Conservation (phyloP, 768 basidiomycete genomes). For the Mycena belliarum region DNA sequence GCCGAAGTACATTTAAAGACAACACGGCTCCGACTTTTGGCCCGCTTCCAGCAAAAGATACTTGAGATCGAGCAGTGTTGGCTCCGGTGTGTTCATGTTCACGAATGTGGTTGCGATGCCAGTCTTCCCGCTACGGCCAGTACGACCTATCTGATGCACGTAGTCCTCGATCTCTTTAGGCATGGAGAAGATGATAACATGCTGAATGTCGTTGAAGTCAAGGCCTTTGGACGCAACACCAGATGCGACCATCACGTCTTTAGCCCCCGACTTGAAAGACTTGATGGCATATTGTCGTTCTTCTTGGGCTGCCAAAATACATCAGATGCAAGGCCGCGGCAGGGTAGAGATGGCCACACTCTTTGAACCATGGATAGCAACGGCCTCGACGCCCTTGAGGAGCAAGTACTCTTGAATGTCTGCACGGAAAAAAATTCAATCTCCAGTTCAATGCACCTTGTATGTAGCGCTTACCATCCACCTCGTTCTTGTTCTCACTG, state of each 20-base stretch:
- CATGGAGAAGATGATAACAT: constrained; percentile 99
- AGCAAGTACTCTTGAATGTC: constrained; percentile 98
- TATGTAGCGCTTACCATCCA: constrained; percentile 71
- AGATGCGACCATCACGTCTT: constrained; percentile 99
- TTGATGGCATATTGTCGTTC: constrained; percentile 99
- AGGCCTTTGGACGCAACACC: constrained; percentile 97
- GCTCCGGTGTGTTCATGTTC: constrained; percentile 96
- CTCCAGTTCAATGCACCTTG: not conserved
- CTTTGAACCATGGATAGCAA: constrained; percentile 98
- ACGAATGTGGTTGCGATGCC: constrained; percentile 99
- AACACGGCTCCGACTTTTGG: constrained; percentile 71
- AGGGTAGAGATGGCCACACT: constrained; percentile 47
- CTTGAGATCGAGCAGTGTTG: constrained; percentile 94
- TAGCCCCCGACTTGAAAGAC: constrained; percentile 94
- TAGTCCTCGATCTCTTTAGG: constrained; percentile 99
- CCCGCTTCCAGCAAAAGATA: constrained; percentile 96
- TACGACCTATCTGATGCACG: constrained; percentile 98
- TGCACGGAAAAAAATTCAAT: constrained; percentile 32
- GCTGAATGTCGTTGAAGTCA: constrained; percentile 98
- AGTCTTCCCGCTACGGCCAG: constrained; percentile 96
- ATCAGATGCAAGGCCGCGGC: not conserved
- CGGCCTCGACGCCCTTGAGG: constrained; percentile 96
- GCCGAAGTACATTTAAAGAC: not conserved
- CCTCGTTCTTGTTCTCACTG: constrained; percentile 99
- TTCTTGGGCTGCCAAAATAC: constrained; percentile 73